Base-by-base conservation (phyloP, 441 rosid genomes). In the Manihot esculenta region DNA sequence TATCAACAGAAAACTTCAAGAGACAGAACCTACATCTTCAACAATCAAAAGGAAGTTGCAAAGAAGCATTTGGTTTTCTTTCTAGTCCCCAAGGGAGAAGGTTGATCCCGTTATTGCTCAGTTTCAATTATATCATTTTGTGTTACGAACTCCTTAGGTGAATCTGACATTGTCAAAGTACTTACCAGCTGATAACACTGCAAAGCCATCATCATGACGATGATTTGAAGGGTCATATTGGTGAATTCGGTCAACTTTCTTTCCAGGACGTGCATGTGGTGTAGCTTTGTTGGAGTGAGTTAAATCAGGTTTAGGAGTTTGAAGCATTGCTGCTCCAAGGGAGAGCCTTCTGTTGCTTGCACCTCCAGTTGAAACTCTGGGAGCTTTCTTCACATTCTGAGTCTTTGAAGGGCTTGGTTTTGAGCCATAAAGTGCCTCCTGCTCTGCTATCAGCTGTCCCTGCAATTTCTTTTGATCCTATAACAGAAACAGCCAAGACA, bases 401-500 rank as follows among this genome's bases (percentile, higher is more conserved):
- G 85, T 73, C 81, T 87, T 91, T 14, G 91, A 86, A 68, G 94
- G 95, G 84, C 88, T 89, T 78, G 91, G 85, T 80, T 91, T 95
- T 8, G 93, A 92, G 33, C 98, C 98, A 56, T 88, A 90, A 26
- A 90, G 88, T 23, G 80, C 94, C 75, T 93, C 97, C 82, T 93
- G 98, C 76, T 93, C 99, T 57, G 91, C 85, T 72, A 87, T 86
- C 33, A 89, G 83, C 76, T 95, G 98, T 61, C 92, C 91, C 72
- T 91, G 99, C 76, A 90, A 85, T 79, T 90, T 89, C 89, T 90
- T 95, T 74, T 89, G 92, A 73, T 87, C 93, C 96, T 83, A 76
- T 44, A 79, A 23, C 38, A 51, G 62, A 68, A 70, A 55, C 64
- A 75, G 23, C 12, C 38, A 55, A 42, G 35, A 15, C n/a, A 30